phyloP scores from a whole-genome alignment of 169 alveolate species.

The Cryptosporidium sp. region DNA sequence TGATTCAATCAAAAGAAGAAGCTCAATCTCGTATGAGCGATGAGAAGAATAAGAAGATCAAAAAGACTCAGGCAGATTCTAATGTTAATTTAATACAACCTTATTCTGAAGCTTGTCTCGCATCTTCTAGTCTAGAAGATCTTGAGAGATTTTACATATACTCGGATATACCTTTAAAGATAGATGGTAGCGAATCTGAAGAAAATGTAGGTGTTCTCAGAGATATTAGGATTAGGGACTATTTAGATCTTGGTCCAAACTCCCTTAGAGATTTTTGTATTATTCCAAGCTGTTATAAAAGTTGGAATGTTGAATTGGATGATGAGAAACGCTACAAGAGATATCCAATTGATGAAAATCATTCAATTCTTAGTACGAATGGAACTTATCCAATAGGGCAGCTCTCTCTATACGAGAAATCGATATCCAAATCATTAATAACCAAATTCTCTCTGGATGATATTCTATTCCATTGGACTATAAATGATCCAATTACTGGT shows the following conservation, averaged over 20 bases:
- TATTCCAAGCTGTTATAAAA: not conserved
- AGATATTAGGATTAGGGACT: constrained; percentile 12
- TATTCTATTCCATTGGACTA: constrained; percentile 51
- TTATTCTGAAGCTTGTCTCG: not conserved
- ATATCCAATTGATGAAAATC: not conserved
- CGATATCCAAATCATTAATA: constrained; percentile 21
- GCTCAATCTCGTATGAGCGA: not conserved
- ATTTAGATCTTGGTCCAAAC: constrained; percentile 61
- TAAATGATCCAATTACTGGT: constrained; percentile 31
- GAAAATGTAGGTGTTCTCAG: not conserved
- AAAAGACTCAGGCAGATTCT: constrained; percentile 1
- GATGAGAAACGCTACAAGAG: not conserved
- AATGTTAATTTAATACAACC: not conserved
- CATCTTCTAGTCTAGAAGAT: not conserved
- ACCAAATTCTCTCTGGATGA: constrained; percentile 44
- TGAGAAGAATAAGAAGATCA: constrained; percentile 10
- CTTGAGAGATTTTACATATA: constrained; percentile 24
- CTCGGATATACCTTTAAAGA: not conserved
- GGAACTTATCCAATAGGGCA: constrained; percentile 72
- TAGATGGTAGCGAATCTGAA: not conserved
- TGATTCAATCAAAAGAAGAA: constrained; percentile 3
- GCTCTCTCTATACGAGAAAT: constrained; percentile 26
- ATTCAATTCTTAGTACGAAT: constrained; percentile 41
- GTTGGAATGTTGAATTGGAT: not conserved
- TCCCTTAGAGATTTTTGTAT: constrained; percentile 68